A percentile compares a stretch with the other conserved stretches of the same genome.
These are phyloP conservation scores for Vitis rotundifolia DNA, from an alignment of 164 flowering plant species.

Conservation along the genomic window DNA sequence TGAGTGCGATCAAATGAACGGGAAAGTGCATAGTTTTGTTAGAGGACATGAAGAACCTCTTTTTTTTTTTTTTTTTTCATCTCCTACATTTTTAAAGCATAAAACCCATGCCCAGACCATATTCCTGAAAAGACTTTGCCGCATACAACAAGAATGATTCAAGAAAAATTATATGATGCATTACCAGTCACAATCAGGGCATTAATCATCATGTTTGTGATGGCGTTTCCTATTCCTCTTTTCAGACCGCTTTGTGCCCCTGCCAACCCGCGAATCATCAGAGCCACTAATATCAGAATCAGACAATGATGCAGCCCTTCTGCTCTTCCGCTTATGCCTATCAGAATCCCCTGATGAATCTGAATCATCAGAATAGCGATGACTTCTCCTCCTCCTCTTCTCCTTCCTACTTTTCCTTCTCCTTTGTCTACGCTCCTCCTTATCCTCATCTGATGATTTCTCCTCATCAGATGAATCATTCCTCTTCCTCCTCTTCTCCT, in stretches of 20 bases:
- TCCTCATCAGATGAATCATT: conserved; percentile 55
- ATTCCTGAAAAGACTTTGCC: not conserved
- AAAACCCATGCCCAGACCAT: not conserved
- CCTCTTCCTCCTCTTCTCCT: conserved; percentile 55
- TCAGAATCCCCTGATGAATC: conserved; percentile 48
- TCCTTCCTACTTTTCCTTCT: conserved; percentile 44
- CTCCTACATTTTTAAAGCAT: not conserved
- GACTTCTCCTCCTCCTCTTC: conserved; percentile 74
- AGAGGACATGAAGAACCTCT: too few species aligned
- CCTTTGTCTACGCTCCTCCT: conserved; percentile 19
- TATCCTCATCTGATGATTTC: conserved; percentile 44
- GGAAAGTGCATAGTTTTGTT: too few species aligned
- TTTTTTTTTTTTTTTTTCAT: not conserved
- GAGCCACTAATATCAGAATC: conserved; percentile 56
- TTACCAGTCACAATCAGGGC: not conserved
- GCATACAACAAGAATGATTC: not conserved
- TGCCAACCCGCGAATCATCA: conserved; percentile 65
- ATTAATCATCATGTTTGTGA: conserved; percentile 26
- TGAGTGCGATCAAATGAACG: too few species aligned
- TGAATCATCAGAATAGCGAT: conserved; percentile 53
- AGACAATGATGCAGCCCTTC: conserved; percentile 40
- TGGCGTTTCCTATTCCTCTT: conserved; percentile 57
- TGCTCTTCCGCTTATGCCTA: conserved; percentile 51
- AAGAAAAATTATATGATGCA: not conserved
- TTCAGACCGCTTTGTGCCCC: conserved; percentile 55